Base-by-base conservation (phyloP, 1,284 basidiomycete genomes). In the Ganoderma boninense region DNA sequence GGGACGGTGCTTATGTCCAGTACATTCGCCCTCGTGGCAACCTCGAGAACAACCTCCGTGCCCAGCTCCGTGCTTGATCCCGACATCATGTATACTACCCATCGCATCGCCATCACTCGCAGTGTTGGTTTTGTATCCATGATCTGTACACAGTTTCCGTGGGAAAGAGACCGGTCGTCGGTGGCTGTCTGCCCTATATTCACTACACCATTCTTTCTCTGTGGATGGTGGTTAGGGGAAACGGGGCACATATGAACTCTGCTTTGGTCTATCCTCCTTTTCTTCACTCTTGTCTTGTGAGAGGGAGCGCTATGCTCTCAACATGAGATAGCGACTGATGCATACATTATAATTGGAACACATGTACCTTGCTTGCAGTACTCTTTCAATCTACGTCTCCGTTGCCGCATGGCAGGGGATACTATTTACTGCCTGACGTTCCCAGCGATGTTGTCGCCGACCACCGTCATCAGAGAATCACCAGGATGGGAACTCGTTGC, bases 11-110 rank as follows among this genome's bases (percentile, higher is more conserved):
- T 32, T 95, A 95, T 78, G 90, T 95, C 43, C 92, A 97, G 85
- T 97, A 94, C 87, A 95, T 97, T 84, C 90, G 93, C 79, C 93
- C 94, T 71, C 93, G 92, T 86, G 96, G 96, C 73, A 88, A 89
- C 71, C 88, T 97, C 71, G 92, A 95, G 85, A 79, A 87, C 80
- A 97, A 97, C 89, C 87, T 98, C 74, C 90, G 92, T 76, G 92
- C 90, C 76, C 94, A 95, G 83, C 89, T 94, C 77, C 90, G 89
- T 80, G 95, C 93, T 32, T 79, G 77, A 80, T 73, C 67, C 69
- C 70, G 29, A 59, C 63, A 66, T 73, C 68, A 73, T 79, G 77
- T 77, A 77, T 73, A 69, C 56, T 76, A 77, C 72, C 59, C 46
- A 54, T 67, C 74, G 66, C 65, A 13, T 69, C 64, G 69, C 72